Base-by-base conservation (phyloP, 2,329 filamentous ascomycete genomes). In the Colletotrichum musicola region DNA sequence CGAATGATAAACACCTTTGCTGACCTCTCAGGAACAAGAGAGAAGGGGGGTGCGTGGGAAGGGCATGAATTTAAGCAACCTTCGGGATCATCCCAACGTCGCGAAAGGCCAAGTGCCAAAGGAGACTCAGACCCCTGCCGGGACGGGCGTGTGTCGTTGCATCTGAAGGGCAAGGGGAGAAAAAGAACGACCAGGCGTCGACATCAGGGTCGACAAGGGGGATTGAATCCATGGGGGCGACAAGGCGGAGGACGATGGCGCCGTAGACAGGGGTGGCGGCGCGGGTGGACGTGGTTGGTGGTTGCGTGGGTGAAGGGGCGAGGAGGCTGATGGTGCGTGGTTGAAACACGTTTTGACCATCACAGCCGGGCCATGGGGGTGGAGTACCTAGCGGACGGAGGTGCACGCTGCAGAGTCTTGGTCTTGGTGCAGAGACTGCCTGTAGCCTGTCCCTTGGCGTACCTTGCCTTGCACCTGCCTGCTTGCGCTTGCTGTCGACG, bases 41-140 rank as follows among this genome's bases (percentile, higher is more conserved):
- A 72, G 71, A 73, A 72, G 74, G 63, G 68, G 61, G 46, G 49
- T 42, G 64, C 67, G 75, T 68, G 67, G 68, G 72, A 74, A 75
- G 75, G 76, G 75, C 78, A 80, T 79, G 77, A 79, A 77, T 81
- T 82, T 84, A 84, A 81, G 78, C 76, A 74, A 73, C 73, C 74
- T 71, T 67, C 65, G 73, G 75, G 81, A 80, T 82, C 79, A 75
- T 73, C 81, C 74, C 72, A 73, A 76, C 57, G 35, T 30, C 40
- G 25, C 44, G 44, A 62, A 49, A 10, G 30, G 30, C 30, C 30
- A 50, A 16, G 42, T 57, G 58, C 44, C 65, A 67, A 46, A 68
- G 30, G 50, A 59, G 62, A 73, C 64, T 68, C 72, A 72, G 71
- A 60, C 73, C 74, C 75, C 77, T 71, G 75, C 74, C 71, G 73